phyloP scores from a whole-genome alignment of 2,329 filamentous ascomycete species.

The Sphaerulina populicola region DNA sequence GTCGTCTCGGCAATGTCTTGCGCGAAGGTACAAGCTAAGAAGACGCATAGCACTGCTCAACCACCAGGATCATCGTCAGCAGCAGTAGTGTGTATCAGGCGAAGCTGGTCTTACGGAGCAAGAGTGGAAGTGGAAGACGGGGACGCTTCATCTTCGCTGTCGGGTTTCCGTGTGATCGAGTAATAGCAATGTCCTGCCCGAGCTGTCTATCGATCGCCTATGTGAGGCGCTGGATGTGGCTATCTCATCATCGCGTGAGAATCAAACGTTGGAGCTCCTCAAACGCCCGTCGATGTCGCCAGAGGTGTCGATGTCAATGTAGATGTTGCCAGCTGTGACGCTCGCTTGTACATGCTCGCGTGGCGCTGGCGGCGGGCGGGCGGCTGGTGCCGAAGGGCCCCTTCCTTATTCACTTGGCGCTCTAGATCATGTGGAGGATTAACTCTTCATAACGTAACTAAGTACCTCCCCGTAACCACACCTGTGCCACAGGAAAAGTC shows the following conservation, averaged over 20 bases:
- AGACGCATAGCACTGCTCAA: slow-evolving; percentile 15
- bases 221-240: neutral
- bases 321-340: slow-evolving; percentile 12
- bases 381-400: no score
- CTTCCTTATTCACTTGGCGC: no score
- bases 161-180: neutral
- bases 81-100: neutral
- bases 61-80: neutral
- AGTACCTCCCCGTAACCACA: no score
- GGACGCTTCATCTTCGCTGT: neutral
- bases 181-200: neutral
- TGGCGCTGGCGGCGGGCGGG: neutral
- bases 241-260: neutral
- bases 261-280: no score
- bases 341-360: neutral
- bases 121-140: neutral
- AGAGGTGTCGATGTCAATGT: slow-evolving; percentile 27
- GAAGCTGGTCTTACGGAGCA: neutral
- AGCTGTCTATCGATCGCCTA: neutral
- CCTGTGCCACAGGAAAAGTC: no score
- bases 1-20: slow-evolving; percentile 8
- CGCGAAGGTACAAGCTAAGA: slow-evolving; percentile 14
- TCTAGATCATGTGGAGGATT: no score
- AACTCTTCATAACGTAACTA: no score
- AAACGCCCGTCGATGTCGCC: slow-evolving; percentile 43